Percentiles rank a stretch among this genome's conserved stretches.
Evolutionary conservation across 768 basidiomycete species (phyloP).

Genomic region (Daedaleopsis sinensis): DNA sequence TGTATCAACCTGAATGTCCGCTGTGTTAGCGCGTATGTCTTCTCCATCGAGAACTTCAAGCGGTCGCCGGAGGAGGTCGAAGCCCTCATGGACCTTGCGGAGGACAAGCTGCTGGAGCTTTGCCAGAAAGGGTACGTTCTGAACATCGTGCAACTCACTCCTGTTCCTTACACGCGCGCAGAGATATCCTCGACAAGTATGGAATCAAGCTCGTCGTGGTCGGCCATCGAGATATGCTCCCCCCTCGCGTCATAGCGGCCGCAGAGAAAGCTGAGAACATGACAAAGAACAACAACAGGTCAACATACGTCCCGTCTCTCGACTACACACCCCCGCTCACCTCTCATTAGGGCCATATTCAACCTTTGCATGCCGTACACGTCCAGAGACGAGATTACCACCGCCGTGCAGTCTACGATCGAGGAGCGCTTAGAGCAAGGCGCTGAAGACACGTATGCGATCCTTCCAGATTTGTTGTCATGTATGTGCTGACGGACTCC

Average conservation of each 20-base stretch:
- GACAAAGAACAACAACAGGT: conserved; percentile 76
- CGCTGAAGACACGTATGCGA: conserved; percentile 8
- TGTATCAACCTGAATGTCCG: conserved; percentile 78
- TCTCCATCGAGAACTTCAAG: conserved; percentile 97
- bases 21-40: conserved; percentile 96
- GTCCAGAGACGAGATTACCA: conserved; percentile 88
- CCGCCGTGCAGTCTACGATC: conserved; percentile 64
- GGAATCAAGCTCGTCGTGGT: conserved; percentile 86
- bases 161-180: conserved; percentile 30
- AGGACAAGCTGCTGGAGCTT: conserved; percentile 76
- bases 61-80: conserved; percentile 85
- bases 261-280: conserved; percentile 72
- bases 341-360: conserved; percentile 67
- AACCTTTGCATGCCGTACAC: conserved; percentile 95
- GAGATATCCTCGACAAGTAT: conserved; percentile 78
- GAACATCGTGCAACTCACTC: not conserved
- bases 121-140: conserved; percentile 74
- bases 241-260: conserved; percentile 70
- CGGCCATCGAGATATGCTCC: conserved; percentile 76
- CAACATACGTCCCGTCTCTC: conserved; percentile 38
- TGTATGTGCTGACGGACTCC: not conserved
- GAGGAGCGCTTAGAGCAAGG: conserved; percentile 40
- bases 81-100: conserved; percentile 83
- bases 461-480: too few species aligned
- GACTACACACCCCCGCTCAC: not conserved